Evolutionary conservation across 306 rosid species (phyloP).

Genomic region (Acacia melanoxylon): DNA sequence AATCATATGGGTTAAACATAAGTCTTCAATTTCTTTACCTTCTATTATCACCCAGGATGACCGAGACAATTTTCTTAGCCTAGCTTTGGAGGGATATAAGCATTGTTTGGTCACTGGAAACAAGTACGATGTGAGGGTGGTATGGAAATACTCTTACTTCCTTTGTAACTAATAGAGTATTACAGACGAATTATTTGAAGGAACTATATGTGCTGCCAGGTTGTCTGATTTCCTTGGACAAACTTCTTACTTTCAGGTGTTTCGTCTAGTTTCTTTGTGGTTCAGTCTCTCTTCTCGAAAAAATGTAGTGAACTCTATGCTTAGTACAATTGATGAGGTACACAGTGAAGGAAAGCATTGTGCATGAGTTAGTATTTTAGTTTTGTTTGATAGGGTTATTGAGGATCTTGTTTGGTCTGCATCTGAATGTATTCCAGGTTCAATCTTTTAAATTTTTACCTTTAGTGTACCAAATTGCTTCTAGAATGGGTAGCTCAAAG

Average conservation of each 20-base stretch:
- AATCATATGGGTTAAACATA: background rate
- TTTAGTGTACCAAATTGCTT: conserved; percentile 90
- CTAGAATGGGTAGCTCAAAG: conserved; percentile 93
- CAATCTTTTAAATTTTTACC: conserved; percentile 93
- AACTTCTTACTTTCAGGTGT: conserved; percentile 63
- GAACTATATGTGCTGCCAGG: conserved; percentile 9
- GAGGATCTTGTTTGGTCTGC: conserved; percentile 14
- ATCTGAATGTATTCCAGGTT: conserved; percentile 55
- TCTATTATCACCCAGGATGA: conserved; percentile 66
- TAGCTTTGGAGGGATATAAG: conserved; percentile 86
- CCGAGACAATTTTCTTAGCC: conserved; percentile 80
- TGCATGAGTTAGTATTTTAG: background rate
- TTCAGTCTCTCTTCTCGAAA: conserved; percentile 68
- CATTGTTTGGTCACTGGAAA: conserved; percentile 80
- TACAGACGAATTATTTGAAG: conserved; percentile 4
- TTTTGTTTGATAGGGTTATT: background rate
- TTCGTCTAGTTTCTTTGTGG: conserved; percentile 89
- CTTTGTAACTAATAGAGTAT: conserved; percentile 18
- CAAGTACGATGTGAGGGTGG: conserved; percentile 95
- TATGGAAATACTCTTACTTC: conserved; percentile 46
- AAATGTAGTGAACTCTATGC: conserved; percentile 73
- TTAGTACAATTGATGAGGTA: conserved; percentile 74
- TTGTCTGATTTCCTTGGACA: conserved; percentile 23
- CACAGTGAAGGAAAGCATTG: conserved; percentile 4
- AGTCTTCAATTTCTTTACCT: conserved; percentile 13